phyloP scores from a whole-genome alignment of 306 rosid genomes.

The Begonia loranthoides region DNA sequence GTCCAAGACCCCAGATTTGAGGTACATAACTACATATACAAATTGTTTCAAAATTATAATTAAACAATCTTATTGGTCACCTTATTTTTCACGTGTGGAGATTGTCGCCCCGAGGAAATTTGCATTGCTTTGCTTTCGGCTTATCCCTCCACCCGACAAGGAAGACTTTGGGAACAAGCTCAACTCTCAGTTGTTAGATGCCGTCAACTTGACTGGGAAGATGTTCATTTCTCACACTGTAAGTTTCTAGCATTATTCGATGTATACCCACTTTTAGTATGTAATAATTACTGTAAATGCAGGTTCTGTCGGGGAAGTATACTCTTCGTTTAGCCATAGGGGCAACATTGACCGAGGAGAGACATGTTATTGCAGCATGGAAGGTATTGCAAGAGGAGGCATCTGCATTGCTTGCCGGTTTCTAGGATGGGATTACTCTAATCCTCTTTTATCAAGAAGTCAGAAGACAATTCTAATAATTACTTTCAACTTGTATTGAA shows the following conservation, averaged over 20 bases:
- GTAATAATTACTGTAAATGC: conserved; percentile 9
- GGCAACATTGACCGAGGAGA: conserved; percentile 82
- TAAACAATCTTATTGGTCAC: no score
- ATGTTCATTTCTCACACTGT: conserved; percentile 80
- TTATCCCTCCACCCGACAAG: no score
- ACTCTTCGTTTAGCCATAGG: conserved; percentile 64
- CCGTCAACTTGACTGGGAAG: conserved; percentile 26
- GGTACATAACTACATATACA: conserved; percentile 45
- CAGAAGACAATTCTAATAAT: no score
- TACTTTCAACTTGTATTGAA: no score
- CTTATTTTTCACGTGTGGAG: no score
- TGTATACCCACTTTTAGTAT: not conserved
- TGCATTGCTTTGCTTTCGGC: no score
- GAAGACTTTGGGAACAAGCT: no score
- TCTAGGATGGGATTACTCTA: not conserved
- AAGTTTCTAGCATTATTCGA: no score
- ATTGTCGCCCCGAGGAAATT: no score
- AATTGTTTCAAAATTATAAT: no score
- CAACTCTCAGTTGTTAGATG: no score
- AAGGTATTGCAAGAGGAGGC: conserved; percentile 60
- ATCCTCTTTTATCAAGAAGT: no score
- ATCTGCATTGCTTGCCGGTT: conserved; percentile 35
- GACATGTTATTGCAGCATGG: conserved; percentile 65
- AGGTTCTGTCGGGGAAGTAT: conserved; percentile 74
- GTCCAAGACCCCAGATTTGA: conserved; percentile 67